phyloP scores from a whole-genome alignment of 1,284 basidiomycete species.

The Farysia itapuensis region DNA sequence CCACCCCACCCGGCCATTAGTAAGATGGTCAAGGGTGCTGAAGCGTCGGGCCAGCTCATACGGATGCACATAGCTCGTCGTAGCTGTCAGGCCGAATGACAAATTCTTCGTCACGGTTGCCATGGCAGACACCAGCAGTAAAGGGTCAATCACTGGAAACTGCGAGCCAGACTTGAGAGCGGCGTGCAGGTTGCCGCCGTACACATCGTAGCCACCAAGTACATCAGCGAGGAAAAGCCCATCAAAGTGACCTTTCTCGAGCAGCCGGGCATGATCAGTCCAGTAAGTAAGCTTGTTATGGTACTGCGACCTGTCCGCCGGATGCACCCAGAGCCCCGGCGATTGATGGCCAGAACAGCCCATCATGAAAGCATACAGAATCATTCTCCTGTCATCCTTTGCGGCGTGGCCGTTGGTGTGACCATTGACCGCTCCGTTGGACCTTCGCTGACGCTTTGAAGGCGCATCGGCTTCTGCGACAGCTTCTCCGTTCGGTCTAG shows the following conservation, averaged over 20 bases:
- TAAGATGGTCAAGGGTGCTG: slow-evolving; percentile 60
- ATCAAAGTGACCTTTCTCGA: slow-evolving; percentile 46
- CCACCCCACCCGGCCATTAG: slow-evolving; percentile 60
- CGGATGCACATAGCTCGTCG: slow-evolving; percentile 56
- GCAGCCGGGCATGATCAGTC: slow-evolving; percentile 49
- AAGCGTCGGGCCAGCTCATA: slow-evolving; percentile 59
- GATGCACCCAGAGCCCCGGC: slow-evolving; percentile 47
- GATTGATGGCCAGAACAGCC: slow-evolving; percentile 51
- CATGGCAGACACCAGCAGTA: slow-evolving; percentile 49
- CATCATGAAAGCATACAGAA: slow-evolving; percentile 48
- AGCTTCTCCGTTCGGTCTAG: slow-evolving; percentile 1
- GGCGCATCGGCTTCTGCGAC: neutral
- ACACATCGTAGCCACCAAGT: slow-evolving; percentile 54
- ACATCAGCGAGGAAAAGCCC: slow-evolving; percentile 56
- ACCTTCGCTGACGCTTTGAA: too few species aligned
- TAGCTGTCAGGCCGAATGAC: slow-evolving; percentile 53
- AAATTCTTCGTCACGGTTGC: slow-evolving; percentile 45
- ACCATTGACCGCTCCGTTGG: too few species aligned
- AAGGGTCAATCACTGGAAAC: slow-evolving; percentile 53
- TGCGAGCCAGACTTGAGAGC: slow-evolving; percentile 49
- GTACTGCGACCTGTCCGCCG: slow-evolving; percentile 34
- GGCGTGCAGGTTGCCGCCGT: slow-evolving; percentile 39
- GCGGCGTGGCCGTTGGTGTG: too few species aligned
- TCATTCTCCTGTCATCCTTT: slow-evolving; percentile 29
- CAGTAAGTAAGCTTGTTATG: slow-evolving; percentile 54